These are phyloP conservation scores for Penicillium sp. DNA, from an alignment of 2,329 filamentous ascomycete genomes.

Conservation along the genomic window DNA sequence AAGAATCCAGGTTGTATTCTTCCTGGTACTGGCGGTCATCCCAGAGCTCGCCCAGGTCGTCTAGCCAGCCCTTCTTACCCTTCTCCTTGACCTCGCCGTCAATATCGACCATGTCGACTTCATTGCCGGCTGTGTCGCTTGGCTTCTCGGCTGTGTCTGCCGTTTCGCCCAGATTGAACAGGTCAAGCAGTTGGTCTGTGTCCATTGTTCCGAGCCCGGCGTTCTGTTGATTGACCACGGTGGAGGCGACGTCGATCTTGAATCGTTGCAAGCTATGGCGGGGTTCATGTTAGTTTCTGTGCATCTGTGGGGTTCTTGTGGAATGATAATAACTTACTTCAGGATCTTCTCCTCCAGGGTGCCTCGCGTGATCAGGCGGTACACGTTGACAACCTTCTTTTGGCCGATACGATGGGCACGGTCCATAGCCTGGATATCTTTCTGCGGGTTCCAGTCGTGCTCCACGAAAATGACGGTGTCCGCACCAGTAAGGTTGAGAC, in stretches of 20 bases:
- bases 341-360: constrained; percentile 98
- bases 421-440: constrained; percentile 98
- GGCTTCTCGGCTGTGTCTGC: constrained; percentile 57
- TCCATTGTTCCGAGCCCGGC: constrained; percentile 94
- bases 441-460: constrained; percentile 99
- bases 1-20: constrained; percentile 93
- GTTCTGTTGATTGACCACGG: constrained; percentile 98
- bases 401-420: constrained; percentile 96
- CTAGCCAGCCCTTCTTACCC: constrained; percentile 93
- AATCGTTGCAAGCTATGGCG: constrained; percentile 80
- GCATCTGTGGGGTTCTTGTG: not conserved
- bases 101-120: constrained; percentile 80
- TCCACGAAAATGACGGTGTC: constrained; percentile 99
- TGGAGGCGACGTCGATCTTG: constrained; percentile 98
- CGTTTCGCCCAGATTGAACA: constrained; percentile 86
- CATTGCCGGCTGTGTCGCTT: constrained; percentile 54
- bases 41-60: constrained; percentile 94
- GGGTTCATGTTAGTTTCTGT: constrained; percentile 17
- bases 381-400: constrained; percentile 99
- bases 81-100: constrained; percentile 91
- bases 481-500: constrained; percentile 91
- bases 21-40: constrained; percentile 97
- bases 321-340: constrained; percentile 52
- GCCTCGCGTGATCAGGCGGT: constrained; percentile 90
- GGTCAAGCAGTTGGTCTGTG: constrained; percentile 93